Conservation (phyloP, 768 basidiomycete species). For the Pholiota microspora region DNA sequence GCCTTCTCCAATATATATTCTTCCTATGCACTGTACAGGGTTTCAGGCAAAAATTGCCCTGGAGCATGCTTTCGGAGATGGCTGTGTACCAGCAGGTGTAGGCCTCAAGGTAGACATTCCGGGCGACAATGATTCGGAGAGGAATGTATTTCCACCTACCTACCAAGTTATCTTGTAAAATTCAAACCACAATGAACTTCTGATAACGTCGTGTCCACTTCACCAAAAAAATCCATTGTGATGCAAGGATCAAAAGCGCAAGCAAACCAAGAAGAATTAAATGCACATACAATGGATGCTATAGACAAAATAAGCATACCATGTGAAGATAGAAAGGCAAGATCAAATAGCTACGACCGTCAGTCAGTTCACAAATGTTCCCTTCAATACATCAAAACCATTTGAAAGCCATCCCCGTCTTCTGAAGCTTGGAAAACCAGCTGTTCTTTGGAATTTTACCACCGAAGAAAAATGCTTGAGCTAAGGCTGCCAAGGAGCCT, state of each 20-base stretch:
- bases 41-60: slow-evolving; percentile 75
- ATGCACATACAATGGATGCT: no score
- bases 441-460: slow-evolving; percentile 26
- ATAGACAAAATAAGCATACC: no score
- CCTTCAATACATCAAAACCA: background rate
- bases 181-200: no score
- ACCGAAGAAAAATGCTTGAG: slow-evolving; percentile 33
- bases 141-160: slow-evolving; percentile 30
- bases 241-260: no score
- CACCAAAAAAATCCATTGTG: no score
- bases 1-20: slow-evolving; percentile 65
- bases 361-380: no score
- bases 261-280: no score
- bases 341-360: no score
- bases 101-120: slow-evolving; percentile 62
- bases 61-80: slow-evolving; percentile 66
- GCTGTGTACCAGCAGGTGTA: slow-evolving; percentile 75
- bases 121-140: slow-evolving; percentile 45
- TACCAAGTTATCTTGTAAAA: slow-evolving; percentile 20
- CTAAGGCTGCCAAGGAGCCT: slow-evolving; percentile 36
- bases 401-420: slow-evolving; percentile 31
- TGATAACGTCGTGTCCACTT: no score
- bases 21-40: slow-evolving; percentile 87
- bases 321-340: no score
- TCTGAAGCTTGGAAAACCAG: slow-evolving; percentile 31